These are phyloP conservation scores for Pseudozyma sp. DNA, from an alignment of 1,284 basidiomycete genomes.

Conservation along the genomic window DNA sequence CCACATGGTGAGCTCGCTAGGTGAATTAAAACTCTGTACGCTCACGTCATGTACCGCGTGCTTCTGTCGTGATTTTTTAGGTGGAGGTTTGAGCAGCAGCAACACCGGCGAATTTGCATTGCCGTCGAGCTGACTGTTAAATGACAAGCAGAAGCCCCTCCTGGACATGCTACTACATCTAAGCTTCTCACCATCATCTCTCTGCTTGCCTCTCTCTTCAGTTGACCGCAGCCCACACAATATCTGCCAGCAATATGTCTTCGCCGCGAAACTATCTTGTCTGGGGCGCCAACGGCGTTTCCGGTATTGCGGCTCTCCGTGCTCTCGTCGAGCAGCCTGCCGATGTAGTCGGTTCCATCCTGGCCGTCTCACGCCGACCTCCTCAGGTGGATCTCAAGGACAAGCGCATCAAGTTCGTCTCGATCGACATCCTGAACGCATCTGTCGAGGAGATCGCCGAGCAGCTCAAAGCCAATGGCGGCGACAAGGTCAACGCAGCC, in stretches of 20 bases:
- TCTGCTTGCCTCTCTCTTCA: neutral
- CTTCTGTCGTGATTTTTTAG: neutral
- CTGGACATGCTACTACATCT: no score
- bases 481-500: constrained; percentile 31
- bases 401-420: constrained; percentile 41
- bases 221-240: neutral
- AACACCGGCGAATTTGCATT: constrained; percentile 9
- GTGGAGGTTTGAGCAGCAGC: neutral
- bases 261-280: constrained; percentile 38
- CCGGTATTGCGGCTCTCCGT: constrained; percentile 39
- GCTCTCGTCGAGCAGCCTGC: constrained; percentile 39
- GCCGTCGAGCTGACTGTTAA: constrained; percentile 1
- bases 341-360: constrained; percentile 15
- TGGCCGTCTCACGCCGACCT: constrained; percentile 39
- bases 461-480: constrained; percentile 31
- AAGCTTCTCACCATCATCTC: no score
- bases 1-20: no score
- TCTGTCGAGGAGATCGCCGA: constrained; percentile 28
- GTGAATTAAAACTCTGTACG: neutral
- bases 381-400: constrained; percentile 43
- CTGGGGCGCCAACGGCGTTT: constrained; percentile 46
- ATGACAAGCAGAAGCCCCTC: no score
- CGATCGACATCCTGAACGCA: constrained; percentile 44
- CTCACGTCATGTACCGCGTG: constrained; percentile 12
- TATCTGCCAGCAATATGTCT: constrained; percentile 10